These are phyloP conservation scores for Auxenochlorella pyrenoidosa DNA, from an alignment of 139 green algal species.

Conservation along the genomic window DNA sequence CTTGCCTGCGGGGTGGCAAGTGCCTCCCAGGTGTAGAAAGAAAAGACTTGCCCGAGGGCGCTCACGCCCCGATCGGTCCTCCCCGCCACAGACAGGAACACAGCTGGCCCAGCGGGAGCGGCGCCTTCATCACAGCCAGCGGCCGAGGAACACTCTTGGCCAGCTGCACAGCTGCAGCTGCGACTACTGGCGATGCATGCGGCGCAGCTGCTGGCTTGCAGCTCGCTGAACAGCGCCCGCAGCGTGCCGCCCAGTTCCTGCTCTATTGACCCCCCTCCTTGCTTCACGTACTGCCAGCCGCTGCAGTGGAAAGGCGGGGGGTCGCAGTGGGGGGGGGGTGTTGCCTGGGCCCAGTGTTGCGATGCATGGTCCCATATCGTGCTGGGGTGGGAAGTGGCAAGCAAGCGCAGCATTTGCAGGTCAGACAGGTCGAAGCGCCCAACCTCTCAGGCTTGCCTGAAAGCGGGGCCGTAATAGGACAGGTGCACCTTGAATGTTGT, in stretches of 20 bases:
- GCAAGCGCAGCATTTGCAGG: background rate
- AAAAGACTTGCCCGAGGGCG: background rate
- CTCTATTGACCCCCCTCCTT: background rate
- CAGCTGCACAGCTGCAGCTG: background rate
- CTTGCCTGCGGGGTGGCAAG: background rate
- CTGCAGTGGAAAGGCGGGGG: background rate
- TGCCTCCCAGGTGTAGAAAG: slow-evolving; percentile 6
- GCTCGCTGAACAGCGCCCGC: background rate
- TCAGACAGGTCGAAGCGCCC: background rate
- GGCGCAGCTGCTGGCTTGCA: background rate
- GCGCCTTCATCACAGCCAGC: background rate
- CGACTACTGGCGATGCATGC: background rate
- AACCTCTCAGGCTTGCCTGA: background rate
- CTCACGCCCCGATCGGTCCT: slow-evolving; percentile 21
- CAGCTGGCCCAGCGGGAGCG: background rate
- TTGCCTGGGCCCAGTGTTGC: too few relatives aligned
- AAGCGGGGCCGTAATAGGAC: background rate
- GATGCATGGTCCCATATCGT: too few relatives aligned
- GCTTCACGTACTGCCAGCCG: slow-evolving; percentile 14
- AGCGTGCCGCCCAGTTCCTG: background rate
- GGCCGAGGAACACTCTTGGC: too few relatives aligned
- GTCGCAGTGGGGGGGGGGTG: too few relatives aligned
- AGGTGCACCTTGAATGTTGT: background rate
- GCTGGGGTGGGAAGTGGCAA: too few relatives aligned
- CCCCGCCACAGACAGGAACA: slow-evolving; percentile 5